Conservation (phyloP, 2,329 filamentous ascomycete species). For the Fusarium marasasianum region DNA sequence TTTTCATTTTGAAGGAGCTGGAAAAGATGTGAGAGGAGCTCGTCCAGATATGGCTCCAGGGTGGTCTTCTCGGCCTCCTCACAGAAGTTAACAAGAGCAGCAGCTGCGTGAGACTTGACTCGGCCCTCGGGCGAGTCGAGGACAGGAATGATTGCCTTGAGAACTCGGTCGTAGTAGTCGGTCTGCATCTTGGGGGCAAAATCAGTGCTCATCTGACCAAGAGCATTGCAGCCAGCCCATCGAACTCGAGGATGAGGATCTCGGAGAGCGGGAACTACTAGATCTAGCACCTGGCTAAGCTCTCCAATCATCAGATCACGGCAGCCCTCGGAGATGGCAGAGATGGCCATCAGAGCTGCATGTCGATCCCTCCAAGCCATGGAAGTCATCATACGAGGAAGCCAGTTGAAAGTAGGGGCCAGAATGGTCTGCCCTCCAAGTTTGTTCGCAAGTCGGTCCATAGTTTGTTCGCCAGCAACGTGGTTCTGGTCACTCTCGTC, state of each 20-base stretch:
- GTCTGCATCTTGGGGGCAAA: conserved; percentile 98
- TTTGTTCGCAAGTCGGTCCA: conserved; percentile 97
- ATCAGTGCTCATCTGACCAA: conserved; percentile 99
- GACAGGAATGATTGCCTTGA: conserved; percentile 92
- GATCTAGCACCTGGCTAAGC: conserved; percentile 89
- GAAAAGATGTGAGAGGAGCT: conserved; percentile 85
- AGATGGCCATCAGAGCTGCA: conserved; percentile 97
- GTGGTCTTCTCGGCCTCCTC: conserved; percentile 95
- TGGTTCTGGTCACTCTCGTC: conserved; percentile 98
- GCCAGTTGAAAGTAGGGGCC: conserved; percentile 94
- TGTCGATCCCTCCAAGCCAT: conserved; percentile 94
- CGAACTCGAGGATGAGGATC: conserved; percentile 93
- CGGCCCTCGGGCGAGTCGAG: conserved; percentile 89
- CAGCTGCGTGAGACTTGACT: conserved; percentile 95
- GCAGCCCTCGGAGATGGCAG: conserved; percentile 97
- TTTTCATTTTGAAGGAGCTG: conserved; percentile 90
- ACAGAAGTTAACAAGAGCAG: conserved; percentile 98
- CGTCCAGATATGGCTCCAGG: conserved; percentile 91
- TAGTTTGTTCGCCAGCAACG: conserved; percentile 96
- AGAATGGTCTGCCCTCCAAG: conserved; percentile 93
- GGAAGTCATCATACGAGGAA: conserved; percentile 97
- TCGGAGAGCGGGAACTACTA: conserved; percentile 91
- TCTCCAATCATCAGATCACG: conserved; percentile 95
- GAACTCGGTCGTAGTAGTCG: conserved; percentile 87
- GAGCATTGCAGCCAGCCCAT: conserved; percentile 96